Percentiles rank a stretch among this genome's conserved stretches.
These are phyloP conservation scores for Lentinula edodes DNA, from an alignment of 768 basidiomycete species.

Conservation along the genomic window DNA sequence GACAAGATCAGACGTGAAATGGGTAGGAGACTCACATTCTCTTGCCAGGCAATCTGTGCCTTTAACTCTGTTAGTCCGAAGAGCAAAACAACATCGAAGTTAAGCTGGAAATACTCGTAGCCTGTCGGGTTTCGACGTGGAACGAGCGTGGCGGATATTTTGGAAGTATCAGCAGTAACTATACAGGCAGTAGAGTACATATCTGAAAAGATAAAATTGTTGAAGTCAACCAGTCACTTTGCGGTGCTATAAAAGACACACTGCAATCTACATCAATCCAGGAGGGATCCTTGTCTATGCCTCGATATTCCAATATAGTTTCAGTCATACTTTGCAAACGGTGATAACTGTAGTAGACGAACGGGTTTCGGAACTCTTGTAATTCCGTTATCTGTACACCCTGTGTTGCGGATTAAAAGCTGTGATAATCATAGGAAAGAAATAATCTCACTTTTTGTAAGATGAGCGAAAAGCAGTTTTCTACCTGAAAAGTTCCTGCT, in stretches of 20 bases:
- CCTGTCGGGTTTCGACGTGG: neutral
- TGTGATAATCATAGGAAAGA: neutral
- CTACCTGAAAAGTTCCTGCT: conserved; percentile 19
- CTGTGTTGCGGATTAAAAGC: neutral
- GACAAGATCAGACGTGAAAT: neutral
- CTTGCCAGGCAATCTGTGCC: conserved; percentile 47
- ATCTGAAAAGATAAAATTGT: neutral
- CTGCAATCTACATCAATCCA: neutral
- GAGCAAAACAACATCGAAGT: conserved; percentile 39
- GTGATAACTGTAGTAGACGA: neutral
- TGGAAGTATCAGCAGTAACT: conserved; percentile 20
- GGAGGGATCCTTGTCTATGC: neutral
- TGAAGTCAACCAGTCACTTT: neutral
- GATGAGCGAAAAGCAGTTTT: conserved; percentile 21
- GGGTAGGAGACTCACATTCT: conserved; percentile 26
- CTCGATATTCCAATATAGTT: neutral
- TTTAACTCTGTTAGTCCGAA: conserved; percentile 51
- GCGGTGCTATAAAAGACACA: neutral
- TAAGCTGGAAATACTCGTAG: conserved; percentile 22
- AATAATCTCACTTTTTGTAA: conserved; percentile 18
- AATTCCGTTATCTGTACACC: neutral
- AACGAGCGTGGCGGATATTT: neutral
- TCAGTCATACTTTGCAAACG: neutral
- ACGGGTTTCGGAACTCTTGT: neutral
- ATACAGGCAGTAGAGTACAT: conserved; percentile 21